A percentile compares a stretch with the other conserved stretches of the same genome.
phyloP scores from a whole-genome alignment of 2,329 filamentous ascomycete genomes.

The Nannizziopsis barbatae region DNA sequence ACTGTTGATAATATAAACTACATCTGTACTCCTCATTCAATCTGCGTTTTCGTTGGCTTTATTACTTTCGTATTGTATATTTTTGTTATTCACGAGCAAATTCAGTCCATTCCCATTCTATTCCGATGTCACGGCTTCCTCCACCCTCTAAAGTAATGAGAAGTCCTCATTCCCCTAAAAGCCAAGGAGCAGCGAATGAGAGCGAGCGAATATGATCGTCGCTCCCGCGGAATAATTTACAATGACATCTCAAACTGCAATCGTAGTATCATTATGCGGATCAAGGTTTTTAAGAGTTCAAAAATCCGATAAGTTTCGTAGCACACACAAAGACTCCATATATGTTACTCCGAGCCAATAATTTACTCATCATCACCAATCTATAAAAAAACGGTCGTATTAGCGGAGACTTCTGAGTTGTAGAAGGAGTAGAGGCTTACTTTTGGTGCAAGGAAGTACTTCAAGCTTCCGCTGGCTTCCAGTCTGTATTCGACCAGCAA shows the following conservation, averaged over 20 bases:
- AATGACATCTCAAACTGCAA: neutral
- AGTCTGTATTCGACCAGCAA: slow-evolving; percentile 87
- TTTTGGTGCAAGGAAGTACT: slow-evolving; percentile 98
- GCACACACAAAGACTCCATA: neutral
- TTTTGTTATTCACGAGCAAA: no score
- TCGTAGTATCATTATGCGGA: neutral
- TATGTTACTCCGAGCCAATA: neutral
- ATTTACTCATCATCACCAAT: slow-evolving; percentile 49
- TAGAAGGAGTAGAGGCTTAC: slow-evolving; percentile 41
- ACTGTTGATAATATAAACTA: no score
- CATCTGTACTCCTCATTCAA: no score
- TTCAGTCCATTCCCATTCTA: no score
- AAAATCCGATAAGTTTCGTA: neutral
- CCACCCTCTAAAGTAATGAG: no score
- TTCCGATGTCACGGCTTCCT: no score
- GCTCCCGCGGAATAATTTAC: neutral
- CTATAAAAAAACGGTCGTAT: slow-evolving; percentile 35
- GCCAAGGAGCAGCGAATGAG: no score
- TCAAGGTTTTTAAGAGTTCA: neutral
- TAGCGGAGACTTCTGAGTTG: slow-evolving; percentile 22
- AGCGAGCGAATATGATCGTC: neutral
- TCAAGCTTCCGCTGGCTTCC: slow-evolving; percentile 71
- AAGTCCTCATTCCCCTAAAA: no score
- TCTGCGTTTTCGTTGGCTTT: no score
- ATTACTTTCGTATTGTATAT: no score